These are phyloP conservation scores for Citrus reticulata DNA, from an alignment of 345 rosid species.

Conservation along the genomic window DNA sequence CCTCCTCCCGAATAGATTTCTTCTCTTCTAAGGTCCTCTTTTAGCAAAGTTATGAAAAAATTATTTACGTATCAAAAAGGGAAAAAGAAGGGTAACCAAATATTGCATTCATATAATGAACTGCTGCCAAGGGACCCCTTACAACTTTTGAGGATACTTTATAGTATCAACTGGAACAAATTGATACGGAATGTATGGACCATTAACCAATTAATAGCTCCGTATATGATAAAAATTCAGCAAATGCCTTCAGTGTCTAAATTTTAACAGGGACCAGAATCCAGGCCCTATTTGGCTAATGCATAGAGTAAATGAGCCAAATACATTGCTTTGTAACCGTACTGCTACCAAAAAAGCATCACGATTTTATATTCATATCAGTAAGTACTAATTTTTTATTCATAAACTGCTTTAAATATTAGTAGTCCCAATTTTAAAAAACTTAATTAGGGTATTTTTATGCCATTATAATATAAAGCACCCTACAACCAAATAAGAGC, in stretches of 20 bases:
- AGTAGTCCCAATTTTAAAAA: background rate
- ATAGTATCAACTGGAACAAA: background rate
- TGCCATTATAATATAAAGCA: background rate
- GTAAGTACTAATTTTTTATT: background rate
- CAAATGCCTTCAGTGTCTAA: background rate
- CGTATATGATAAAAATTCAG: background rate
- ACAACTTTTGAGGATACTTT: background rate
- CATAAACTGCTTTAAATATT: background rate
- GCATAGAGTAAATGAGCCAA: background rate
- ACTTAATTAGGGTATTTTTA: background rate
- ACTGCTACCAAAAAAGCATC: background rate
- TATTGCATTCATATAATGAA: background rate
- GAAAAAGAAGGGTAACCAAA: background rate
- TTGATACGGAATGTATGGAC: background rate
- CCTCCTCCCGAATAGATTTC: constrained; percentile 57
- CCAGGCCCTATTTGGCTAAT: background rate
- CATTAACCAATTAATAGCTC: background rate
- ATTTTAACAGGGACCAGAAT: background rate
- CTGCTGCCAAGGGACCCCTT: background rate
- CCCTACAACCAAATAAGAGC: background rate
- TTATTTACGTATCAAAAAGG: background rate
- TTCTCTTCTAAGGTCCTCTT: constrained; percentile 89
- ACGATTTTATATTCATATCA: background rate
- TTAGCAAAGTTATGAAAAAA: constrained; percentile 1
- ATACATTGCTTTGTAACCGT: background rate